Percentiles rank a stretch among this genome's conserved stretches.
Conservation (phyloP, 2,329 filamentous ascomycete genomes). For the Cytospora piceicola region DNA sequence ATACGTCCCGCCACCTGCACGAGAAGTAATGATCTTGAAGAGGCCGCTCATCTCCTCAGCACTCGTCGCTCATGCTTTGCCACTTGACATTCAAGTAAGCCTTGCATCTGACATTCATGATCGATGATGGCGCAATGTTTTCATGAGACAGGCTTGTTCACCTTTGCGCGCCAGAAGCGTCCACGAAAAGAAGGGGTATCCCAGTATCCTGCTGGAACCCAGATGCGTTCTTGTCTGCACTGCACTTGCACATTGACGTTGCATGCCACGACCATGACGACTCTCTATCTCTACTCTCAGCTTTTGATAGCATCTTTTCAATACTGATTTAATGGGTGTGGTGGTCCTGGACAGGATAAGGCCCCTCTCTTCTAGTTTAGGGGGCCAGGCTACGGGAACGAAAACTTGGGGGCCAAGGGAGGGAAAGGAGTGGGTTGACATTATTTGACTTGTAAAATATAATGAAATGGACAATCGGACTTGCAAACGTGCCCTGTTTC, state of each 20-base stretch:
- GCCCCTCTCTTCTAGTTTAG: neutral
- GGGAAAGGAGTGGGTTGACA: neutral
- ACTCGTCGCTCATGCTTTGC: conserved; percentile 23
- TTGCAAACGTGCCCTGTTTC: neutral
- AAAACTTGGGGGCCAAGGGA: neutral
- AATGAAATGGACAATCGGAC: conserved; percentile 7
- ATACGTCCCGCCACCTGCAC: conserved; percentile 6
- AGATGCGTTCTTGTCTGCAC: conserved; percentile 3
- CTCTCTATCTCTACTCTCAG: neutral
- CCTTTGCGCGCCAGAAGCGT: conserved; percentile 3
- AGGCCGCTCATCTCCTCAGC: conserved; percentile 14
- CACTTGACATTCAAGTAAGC: conserved; percentile 30
- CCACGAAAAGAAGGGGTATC: conserved; percentile 10
- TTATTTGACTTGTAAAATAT: conserved; percentile 18
- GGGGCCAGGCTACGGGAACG: neutral
- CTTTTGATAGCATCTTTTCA: conserved; percentile 7
- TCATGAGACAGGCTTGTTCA: neutral
- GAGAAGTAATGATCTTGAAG: conserved; percentile 7
- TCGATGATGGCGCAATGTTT: conserved; percentile 14
- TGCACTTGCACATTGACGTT: conserved; percentile 1
- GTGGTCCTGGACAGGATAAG: conserved; percentile 13
- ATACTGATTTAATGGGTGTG: conserved; percentile 18
- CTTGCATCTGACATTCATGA: conserved; percentile 27
- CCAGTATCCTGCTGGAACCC: neutral
- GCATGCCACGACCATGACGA: conserved; percentile 4